Percentiles rank a stretch among this genome's conserved stretches.
Evolutionary conservation across 2,329 filamentous ascomycete species (phyloP).

Genomic region (Hypoxylon sp.): DNA sequence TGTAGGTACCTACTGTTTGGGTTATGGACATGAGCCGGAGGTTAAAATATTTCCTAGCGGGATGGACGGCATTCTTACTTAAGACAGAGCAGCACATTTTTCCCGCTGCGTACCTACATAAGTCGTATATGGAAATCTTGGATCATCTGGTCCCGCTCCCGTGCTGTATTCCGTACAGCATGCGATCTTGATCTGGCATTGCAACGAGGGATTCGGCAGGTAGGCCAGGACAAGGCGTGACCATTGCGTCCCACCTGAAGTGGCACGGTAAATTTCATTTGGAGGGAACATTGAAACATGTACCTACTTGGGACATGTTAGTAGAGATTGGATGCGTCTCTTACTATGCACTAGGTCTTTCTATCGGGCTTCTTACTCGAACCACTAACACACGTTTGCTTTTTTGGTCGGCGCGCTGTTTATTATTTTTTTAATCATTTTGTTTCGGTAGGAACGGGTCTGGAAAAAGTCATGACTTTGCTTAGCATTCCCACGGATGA

Average conservation of each 20-base stretch:
- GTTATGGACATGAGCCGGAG: constrained; percentile 13
- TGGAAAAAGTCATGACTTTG: constrained; percentile 2
- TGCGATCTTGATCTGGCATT: constrained; percentile 45
- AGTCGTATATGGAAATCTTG: constrained; percentile 31
- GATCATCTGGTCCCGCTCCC: constrained; percentile 41
- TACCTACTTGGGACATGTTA: constrained; percentile 16
- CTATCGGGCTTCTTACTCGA: constrained; percentile 28
- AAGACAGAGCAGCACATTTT: constrained; percentile 14
- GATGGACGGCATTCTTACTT: constrained; percentile 24
- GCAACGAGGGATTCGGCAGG: constrained; percentile 26
- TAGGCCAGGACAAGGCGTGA: constrained; percentile 17
- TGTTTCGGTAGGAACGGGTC: too few species aligned
- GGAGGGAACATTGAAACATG: too few species aligned
- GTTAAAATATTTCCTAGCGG: constrained; percentile 41
- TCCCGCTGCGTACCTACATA: constrained; percentile 32
- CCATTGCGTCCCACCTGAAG: constrained; percentile 22
- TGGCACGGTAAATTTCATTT: constrained; percentile 14
- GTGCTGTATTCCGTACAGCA: constrained; percentile 38
- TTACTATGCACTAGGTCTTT: constrained; percentile 21
- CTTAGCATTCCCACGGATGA: constrained; percentile 2
- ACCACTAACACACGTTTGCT: constrained; percentile 11
- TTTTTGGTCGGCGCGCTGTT: constrained; percentile 7
- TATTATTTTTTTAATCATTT: too few species aligned
- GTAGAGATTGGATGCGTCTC: constrained; percentile 12
- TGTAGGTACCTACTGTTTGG: neutral